Conservation (phyloP, 352 stramenopile genomes). For the Phytophthora colocasiae region DNA sequence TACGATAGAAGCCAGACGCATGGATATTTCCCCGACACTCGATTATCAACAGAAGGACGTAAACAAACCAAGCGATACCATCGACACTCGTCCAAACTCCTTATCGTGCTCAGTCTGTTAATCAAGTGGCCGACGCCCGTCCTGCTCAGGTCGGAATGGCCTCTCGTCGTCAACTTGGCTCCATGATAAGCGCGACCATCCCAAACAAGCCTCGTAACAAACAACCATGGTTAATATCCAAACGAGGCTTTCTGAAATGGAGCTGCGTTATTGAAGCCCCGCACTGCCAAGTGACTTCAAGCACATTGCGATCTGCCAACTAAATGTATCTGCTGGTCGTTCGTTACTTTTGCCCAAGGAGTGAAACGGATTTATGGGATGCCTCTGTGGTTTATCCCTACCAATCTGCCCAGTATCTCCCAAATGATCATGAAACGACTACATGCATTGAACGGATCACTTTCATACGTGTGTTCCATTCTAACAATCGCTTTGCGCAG, state of each 20-base stretch:
- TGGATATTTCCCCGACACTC: not conserved
- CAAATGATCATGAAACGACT: constrained; percentile 12
- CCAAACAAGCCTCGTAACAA: too few relatives aligned
- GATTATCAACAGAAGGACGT: not conserved
- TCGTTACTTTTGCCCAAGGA: not conserved
- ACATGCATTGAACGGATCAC: not conserved
- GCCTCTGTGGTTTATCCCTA: not conserved
- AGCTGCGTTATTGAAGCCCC: too few relatives aligned
- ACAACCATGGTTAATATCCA: too few relatives aligned
- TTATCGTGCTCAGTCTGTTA: constrained; percentile 5
- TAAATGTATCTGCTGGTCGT: not conserved
- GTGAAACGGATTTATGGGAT: not conserved
- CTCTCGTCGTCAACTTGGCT: constrained; percentile 19
- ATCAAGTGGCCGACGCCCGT: constrained; percentile 16
- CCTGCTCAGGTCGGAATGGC: not conserved
- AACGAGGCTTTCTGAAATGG: too few relatives aligned
- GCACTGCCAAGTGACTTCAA: too few relatives aligned
- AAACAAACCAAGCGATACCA: not conserved
- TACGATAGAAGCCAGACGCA: too few relatives aligned
- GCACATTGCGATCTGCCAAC: too few relatives aligned
- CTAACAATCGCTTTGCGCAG: constrained; percentile 2
- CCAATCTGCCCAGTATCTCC: not conserved
- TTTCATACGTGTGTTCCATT: not conserved
- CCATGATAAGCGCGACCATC: constrained; percentile 15
- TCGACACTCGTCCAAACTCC: constrained; percentile 16